Evolutionary conservation across 1,284 basidiomycete genomes (phyloP), one percentile per base, ranked within the genome.

Genomic region (Ustilago bromivora): DNA sequence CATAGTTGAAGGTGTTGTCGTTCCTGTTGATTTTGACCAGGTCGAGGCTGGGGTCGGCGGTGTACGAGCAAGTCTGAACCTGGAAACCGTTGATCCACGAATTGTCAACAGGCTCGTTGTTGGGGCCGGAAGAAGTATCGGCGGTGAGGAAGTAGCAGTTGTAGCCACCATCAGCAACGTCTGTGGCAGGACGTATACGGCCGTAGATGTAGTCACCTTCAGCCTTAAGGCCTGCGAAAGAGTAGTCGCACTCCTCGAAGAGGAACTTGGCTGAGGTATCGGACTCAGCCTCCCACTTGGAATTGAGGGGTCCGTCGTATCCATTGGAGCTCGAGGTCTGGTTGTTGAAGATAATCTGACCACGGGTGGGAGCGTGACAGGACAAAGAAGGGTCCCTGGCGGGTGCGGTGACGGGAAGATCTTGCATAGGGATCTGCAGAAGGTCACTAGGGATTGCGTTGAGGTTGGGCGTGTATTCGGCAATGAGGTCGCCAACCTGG

Each of bases 241-340:
- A 66, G 47, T 61, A 73, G 53, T 64, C 61, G 41, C 71, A 73
- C 61, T 64, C 49, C 49, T 73, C 60, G 28, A 73, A 69, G 40
- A 73, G 36, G 56, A 73, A 73, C 17, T 51, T 36, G 57, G 64
- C 56, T 15, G 57, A 28, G 2, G 66, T 68, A 10, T 9, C 31
- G 5, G 41, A n/a, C 9, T 73, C 19, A 3, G 71, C 66, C 43
- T 73, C 57, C 41, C 46, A 65, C 5, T 59, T 32, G 31, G 43
- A 36, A 40, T 73, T 69, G 23, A 73, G 23, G 4, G 66, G 66
- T 3, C 66, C 71, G 2, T 58, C 19, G 66, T 69, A 68, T 32
- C 54, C 43, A 46, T 60, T 64, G 3, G 61, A 56, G 52, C 32
- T 36, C 15, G 67, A 63, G 5, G 66, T 69, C 47, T 46, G 34